A percentile compares a stretch with the other conserved stretches of the same genome.
Conservation (phyloP, 2,329 filamentous ascomycete genomes). For the Mycosphaerelloides madeirae region DNA sequence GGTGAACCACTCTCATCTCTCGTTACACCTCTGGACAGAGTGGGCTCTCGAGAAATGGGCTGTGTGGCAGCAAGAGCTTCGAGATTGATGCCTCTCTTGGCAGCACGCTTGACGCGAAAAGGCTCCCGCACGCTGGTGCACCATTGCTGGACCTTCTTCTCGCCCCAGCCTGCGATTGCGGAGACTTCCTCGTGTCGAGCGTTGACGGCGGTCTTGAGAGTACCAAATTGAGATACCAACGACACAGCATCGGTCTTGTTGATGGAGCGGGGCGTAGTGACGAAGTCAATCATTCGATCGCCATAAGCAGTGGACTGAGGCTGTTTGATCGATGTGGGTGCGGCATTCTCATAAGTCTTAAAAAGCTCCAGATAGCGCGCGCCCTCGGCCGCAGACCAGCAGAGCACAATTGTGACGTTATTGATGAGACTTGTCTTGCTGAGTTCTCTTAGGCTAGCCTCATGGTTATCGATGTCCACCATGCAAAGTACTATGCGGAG, state of each 20-base stretch:
- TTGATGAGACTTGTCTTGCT: constrained; percentile 91
- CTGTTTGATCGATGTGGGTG: constrained; percentile 74
- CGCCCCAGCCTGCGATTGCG: constrained; percentile 86
- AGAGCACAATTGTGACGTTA: constrained; percentile 84
- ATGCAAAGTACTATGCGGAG: constrained; percentile 82
- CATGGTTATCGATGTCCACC: constrained; percentile 93
- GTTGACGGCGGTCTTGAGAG: constrained; percentile 78
- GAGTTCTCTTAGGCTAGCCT: constrained; percentile 81
- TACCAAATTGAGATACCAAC: constrained; percentile 87
- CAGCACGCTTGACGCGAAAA: constrained; percentile 69
- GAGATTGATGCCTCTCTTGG: constrained; percentile 47
- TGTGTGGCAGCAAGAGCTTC: constrained; percentile 28
- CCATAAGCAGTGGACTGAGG: constrained; percentile 79
- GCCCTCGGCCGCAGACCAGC: constrained; percentile 91
- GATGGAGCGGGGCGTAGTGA: constrained; percentile 81
- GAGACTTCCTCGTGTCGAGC: constrained; percentile 80
- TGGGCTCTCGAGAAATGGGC: constrained; percentile 20
- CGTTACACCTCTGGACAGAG: constrained; percentile 26
- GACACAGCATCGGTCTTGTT: constrained; percentile 94
- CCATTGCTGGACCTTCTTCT: constrained; percentile 90
- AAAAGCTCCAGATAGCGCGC: constrained; percentile 91
- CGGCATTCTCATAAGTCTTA: constrained; percentile 89
- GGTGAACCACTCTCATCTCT: constrained; percentile 15
- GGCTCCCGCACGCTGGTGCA: constrained; percentile 75
- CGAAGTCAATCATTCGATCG: constrained; percentile 84